These are phyloP conservation scores for Coprinopsis marcescibilis DNA, from an alignment of 768 basidiomycete genomes.

Conservation along the genomic window DNA sequence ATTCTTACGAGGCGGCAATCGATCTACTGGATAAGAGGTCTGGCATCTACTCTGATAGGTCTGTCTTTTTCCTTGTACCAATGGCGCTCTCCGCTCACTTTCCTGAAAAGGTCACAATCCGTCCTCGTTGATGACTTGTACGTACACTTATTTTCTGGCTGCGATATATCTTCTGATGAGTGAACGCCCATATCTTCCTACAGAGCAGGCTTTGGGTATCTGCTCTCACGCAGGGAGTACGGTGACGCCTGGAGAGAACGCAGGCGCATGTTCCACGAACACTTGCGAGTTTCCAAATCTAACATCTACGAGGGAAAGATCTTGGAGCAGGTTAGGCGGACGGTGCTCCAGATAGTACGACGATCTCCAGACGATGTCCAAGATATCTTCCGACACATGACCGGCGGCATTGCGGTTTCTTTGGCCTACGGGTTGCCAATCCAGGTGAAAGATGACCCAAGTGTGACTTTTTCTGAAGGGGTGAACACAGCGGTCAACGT, in stretches of 20 bases:
- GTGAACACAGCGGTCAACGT: slow-evolving; percentile 19
- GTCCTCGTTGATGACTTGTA: slow-evolving; percentile 24
- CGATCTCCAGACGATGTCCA: background rate
- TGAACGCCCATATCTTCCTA: no score
- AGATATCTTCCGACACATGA: slow-evolving; percentile 12
- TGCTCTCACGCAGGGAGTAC: slow-evolving; percentile 35
- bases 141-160: background rate
- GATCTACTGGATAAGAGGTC: slow-evolving; percentile 14
- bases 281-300: slow-evolving; percentile 34
- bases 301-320: slow-evolving; percentile 3
- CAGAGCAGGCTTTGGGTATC: slow-evolving; percentile 39
- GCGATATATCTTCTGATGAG: no score
- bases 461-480: slow-evolving; percentile 22
- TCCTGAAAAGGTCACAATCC: slow-evolving; percentile 19
- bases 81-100: background rate
- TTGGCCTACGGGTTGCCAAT: slow-evolving; percentile 27
- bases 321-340: background rate
- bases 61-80: background rate
- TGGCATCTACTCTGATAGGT: slow-evolving; percentile 14
- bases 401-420: slow-evolving; percentile 32
- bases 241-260: slow-evolving; percentile 35
- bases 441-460: slow-evolving; percentile 25
- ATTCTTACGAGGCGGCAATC: slow-evolving; percentile 3
- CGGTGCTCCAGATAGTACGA: background rate
- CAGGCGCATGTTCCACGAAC: slow-evolving; percentile 34